These are phyloP conservation scores for Teunomyces stri DNA, from an alignment of 805 yeast genomes.

Conservation along the genomic window DNA sequence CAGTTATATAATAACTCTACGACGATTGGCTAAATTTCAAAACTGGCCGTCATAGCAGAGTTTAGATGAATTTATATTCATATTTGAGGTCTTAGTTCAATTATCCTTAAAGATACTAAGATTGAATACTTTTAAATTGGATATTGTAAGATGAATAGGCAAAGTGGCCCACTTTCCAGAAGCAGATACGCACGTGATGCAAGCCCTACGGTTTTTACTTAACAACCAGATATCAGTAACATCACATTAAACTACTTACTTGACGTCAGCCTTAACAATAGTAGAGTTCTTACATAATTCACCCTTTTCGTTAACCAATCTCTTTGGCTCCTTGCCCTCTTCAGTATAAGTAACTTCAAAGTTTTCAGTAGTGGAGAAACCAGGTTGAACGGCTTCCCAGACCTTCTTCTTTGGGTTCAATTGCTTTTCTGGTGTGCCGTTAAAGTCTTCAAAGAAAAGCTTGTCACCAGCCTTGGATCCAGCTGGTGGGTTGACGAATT, in stretches of 20 bases:
- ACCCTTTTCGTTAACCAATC: constrained; percentile 77
- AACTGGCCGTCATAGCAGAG: not conserved
- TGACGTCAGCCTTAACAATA: constrained; percentile 74
- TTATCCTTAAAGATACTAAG: no score
- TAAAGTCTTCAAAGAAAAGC: constrained; percentile 88
- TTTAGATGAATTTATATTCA: no score
- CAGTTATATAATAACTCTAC: not conserved
- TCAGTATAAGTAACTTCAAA: constrained; percentile 78
- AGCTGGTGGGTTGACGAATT: constrained; percentile 91
- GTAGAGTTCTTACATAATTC: constrained; percentile 72
- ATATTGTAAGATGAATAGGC: no score
- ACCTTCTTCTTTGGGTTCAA: constrained; percentile 97
- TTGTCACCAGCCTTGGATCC: constrained; percentile 95
- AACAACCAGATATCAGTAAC: not conserved
- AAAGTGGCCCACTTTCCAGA: no score
- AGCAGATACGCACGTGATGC: not conserved
- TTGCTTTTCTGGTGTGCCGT: constrained; percentile 85
- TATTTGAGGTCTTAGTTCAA: no score
- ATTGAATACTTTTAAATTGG: no score
- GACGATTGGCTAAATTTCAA: not conserved
- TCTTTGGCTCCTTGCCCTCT: constrained; percentile 71
- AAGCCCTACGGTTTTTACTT: not conserved
- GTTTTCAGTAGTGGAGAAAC: constrained; percentile 74
- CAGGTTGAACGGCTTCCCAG: constrained; percentile 94
- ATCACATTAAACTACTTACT: constrained; percentile 37